These are phyloP conservation scores for Powellomyces hirtus DNA, from an alignment of 192 early-diverging fungal species.

Conservation along the genomic window DNA sequence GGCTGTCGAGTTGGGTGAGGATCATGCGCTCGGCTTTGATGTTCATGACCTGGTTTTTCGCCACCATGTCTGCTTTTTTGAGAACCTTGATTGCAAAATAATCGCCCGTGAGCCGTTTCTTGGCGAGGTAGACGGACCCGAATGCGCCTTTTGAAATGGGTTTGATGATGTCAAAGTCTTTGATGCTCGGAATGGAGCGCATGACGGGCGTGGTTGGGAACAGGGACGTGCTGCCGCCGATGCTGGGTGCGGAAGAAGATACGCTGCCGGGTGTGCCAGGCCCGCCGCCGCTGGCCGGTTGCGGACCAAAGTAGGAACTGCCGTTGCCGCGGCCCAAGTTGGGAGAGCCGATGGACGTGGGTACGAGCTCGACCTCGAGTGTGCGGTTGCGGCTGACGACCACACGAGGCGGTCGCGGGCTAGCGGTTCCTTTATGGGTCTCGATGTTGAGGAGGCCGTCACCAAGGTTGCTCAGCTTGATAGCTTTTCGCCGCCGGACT, in stretches of 20 bases:
- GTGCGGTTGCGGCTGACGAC: conserved; percentile 43
- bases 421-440: not conserved
- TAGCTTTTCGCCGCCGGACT: not conserved
- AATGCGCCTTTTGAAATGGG: conserved; percentile 89
- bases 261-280: conserved; percentile 2
- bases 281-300: not conserved
- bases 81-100: conserved; percentile 88
- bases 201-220: conserved; percentile 26
- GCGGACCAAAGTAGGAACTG: conserved; percentile 1
- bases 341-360: conserved; percentile 16
- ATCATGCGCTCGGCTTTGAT: conserved; percentile 89
- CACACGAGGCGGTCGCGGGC: conserved; percentile 37
- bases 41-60: conserved; percentile 89
- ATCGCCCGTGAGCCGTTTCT: conserved; percentile 79
- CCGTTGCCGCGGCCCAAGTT: not conserved
- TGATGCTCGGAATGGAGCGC: conserved; percentile 70
- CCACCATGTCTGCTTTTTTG: conserved; percentile 82
- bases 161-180: conserved; percentile 89
- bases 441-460: conserved; percentile 1
- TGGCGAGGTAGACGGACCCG: conserved; percentile 82
- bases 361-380: conserved; percentile 44
- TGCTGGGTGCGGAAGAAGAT: not conserved
- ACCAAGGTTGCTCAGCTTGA: not conserved
- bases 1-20: conserved; percentile 80
- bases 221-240: not conserved